Evolutionary conservation across 148 eudicot species (phyloP).

Genomic region (Drosera capensis): DNA sequence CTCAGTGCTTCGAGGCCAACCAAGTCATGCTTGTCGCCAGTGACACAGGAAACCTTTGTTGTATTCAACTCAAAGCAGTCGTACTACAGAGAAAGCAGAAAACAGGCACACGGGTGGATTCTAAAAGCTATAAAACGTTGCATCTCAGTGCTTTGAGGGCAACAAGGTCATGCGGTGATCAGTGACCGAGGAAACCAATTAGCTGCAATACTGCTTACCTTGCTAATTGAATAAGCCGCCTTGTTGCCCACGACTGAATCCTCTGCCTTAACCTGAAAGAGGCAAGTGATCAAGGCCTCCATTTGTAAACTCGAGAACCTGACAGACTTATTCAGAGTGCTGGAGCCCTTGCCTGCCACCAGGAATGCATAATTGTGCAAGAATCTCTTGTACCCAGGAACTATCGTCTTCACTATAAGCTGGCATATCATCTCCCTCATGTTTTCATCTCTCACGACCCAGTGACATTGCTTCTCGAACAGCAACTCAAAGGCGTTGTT

Average conservation of each 20-base stretch:
- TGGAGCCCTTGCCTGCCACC: constrained; percentile 26
- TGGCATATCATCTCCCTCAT: constrained; percentile 42
- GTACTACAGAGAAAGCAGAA: too few species aligned
- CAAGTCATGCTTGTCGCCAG: too few species aligned
- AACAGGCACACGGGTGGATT: too few species aligned
- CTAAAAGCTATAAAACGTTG: too few species aligned
- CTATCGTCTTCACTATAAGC: constrained; percentile 31
- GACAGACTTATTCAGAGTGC: constrained; percentile 24
- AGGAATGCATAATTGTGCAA: constrained; percentile 23
- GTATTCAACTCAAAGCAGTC: too few species aligned
- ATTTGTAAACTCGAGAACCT: constrained; percentile 36
- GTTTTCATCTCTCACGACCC: constrained; percentile 38
- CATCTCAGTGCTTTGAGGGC: too few species aligned
- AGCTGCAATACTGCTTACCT: constrained; percentile 25
- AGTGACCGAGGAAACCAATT: constrained; percentile 39
- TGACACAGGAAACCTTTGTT: too few species aligned
- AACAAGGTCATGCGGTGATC: constrained; percentile 32
- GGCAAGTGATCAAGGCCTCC: constrained; percentile 33
- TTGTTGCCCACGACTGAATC: constrained; percentile 28
- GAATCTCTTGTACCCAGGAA: constrained; percentile 43
- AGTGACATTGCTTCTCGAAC: constrained; percentile 35
- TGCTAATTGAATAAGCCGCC: constrained; percentile 39
- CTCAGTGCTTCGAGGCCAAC: too few species aligned
- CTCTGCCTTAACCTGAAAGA: constrained; percentile 41
- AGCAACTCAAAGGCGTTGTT: constrained; percentile 38